Evolutionary conservation across 768 basidiomycete species (phyloP).

Genomic region (Trametes gibbosa): DNA sequence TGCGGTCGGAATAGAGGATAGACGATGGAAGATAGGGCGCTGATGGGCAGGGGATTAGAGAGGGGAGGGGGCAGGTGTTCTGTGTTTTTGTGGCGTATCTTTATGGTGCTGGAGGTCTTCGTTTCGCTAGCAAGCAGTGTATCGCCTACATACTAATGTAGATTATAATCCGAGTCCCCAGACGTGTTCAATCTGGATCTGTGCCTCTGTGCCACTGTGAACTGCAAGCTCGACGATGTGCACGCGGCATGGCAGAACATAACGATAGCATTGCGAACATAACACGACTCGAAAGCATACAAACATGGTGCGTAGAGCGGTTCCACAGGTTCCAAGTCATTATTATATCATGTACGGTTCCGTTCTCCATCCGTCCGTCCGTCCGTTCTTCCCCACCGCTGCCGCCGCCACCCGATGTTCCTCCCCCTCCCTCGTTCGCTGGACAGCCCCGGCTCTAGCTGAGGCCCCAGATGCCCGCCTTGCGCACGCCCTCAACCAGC

Average conservation of each 20-base stretch:
- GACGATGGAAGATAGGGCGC: no score
- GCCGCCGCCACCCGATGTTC: no score
- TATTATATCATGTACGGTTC: background rate
- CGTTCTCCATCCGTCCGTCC: background rate
- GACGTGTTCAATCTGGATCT: background rate
- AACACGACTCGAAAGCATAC: background rate
- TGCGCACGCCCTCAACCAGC: slow-evolving; percentile 81
- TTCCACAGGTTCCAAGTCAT: background rate
- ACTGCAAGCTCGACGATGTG: no score
- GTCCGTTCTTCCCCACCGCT: background rate
- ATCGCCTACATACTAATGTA: slow-evolving; percentile 6
- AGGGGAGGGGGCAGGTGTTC: background rate
- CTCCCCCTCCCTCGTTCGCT: no score
- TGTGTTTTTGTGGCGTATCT: slow-evolving; percentile 1
- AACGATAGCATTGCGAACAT: slow-evolving; percentile 7
- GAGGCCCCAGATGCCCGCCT: slow-evolving; percentile 86
- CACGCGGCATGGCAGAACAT: background rate
- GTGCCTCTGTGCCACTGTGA: background rate
- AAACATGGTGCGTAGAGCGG: background rate
- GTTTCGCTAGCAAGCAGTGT: slow-evolving; percentile 6
- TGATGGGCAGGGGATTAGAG: no score
- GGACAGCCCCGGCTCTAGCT: no score
- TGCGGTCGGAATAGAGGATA: background rate
- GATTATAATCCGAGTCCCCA: slow-evolving; percentile 1
- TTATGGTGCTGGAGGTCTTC: background rate